phyloP scores from a whole-genome alignment of 1,284 basidiomycete species.

The Trametes versicolor region DNA sequence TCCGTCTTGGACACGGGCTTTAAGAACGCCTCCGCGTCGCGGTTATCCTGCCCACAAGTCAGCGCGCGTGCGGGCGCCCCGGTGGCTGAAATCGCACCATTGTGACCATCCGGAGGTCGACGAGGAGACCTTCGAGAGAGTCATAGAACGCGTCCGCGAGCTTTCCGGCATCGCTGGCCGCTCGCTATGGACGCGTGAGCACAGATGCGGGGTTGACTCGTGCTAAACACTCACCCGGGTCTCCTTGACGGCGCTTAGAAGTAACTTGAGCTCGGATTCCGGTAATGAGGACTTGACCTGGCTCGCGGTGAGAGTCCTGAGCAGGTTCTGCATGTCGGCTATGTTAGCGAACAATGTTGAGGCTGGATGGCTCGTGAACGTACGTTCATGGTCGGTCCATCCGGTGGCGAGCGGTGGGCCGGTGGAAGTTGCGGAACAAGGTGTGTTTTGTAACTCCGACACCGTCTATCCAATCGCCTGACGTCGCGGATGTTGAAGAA shows the following conservation, averaged over 20 bases:
- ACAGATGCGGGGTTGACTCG: slow-evolving; percentile 14
- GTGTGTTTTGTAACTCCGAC: slow-evolving; percentile 49
- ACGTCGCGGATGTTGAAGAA: slow-evolving; percentile 22
- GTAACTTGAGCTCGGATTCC: slow-evolving; percentile 72
- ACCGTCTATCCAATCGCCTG: slow-evolving; percentile 15
- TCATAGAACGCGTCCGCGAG: slow-evolving; percentile 92
- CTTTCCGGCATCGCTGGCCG: slow-evolving; percentile 72
- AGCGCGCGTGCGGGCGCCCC: slow-evolving; percentile 28
- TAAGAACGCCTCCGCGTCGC: slow-evolving; percentile 88
- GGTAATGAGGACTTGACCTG: slow-evolving; percentile 61
- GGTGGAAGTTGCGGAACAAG: slow-evolving; percentile 44
- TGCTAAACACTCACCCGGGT: slow-evolving; percentile 65
- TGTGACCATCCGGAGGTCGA: slow-evolving; percentile 83
- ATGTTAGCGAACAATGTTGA: slow-evolving; percentile 34
- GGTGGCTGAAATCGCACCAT: slow-evolving; percentile 57
- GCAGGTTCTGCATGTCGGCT: slow-evolving; percentile 66
- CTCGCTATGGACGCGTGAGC: slow-evolving; percentile 50
- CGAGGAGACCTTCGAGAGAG: slow-evolving; percentile 86
- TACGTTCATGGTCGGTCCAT: slow-evolving; percentile 54
- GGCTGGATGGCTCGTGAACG: slow-evolving; percentile 45
- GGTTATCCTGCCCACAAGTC: slow-evolving; percentile 70
- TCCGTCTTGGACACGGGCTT: slow-evolving; percentile 90
- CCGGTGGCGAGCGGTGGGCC: slow-evolving; percentile 33
- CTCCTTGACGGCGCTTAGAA: slow-evolving; percentile 80
- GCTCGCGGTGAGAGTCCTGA: slow-evolving; percentile 78